A percentile compares a stretch with the other conserved stretches of the same genome.
Evolutionary conservation across 2,329 filamentous ascomycete genomes (phyloP).

Genomic region (Orbilia oligospora): DNA sequence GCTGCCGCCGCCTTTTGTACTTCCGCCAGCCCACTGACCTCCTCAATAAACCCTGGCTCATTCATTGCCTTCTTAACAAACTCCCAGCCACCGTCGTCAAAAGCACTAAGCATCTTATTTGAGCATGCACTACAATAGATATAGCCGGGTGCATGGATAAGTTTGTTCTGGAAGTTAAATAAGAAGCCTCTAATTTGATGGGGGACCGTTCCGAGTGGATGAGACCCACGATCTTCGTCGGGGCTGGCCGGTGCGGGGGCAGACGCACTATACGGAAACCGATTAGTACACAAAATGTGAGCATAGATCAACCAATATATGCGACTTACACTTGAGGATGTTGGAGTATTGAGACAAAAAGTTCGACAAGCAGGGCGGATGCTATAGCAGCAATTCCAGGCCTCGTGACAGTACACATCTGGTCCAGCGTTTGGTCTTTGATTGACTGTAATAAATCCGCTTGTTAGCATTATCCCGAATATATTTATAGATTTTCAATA

Average conservation of each 20-base stretch:
- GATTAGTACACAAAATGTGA: constrained; percentile 19
- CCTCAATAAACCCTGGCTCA: constrained; percentile 83
- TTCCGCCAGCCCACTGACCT: constrained; percentile 80
- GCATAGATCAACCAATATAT: neutral
- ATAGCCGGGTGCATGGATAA: constrained; percentile 81
- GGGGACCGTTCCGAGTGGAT: constrained; percentile 79
- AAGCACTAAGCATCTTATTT: constrained; percentile 77
- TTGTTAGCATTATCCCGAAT: neutral
- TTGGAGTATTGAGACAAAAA: constrained; percentile 88
- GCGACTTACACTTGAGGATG: constrained; percentile 76
- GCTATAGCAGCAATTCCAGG: constrained; percentile 93
- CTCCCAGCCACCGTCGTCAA: constrained; percentile 78
- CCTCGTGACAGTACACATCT: constrained; percentile 97
- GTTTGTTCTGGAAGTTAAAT: constrained; percentile 79
- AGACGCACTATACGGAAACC: constrained; percentile 50
- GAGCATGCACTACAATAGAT: constrained; percentile 87
- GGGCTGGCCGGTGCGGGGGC: constrained; percentile 63
- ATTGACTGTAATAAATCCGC: constrained; percentile 76
- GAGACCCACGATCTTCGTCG: constrained; percentile 71
- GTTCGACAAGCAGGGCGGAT: constrained; percentile 89
- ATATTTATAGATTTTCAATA: constrained; percentile 32
- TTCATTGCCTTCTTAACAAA: constrained; percentile 82
- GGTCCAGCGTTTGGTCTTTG: constrained; percentile 94
- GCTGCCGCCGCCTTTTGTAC: constrained; percentile 75
- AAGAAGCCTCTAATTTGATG: constrained; percentile 86